Base-by-base conservation (phyloP, 768 basidiomycete genomes). In the Phlebiopsis gigantea region DNA sequence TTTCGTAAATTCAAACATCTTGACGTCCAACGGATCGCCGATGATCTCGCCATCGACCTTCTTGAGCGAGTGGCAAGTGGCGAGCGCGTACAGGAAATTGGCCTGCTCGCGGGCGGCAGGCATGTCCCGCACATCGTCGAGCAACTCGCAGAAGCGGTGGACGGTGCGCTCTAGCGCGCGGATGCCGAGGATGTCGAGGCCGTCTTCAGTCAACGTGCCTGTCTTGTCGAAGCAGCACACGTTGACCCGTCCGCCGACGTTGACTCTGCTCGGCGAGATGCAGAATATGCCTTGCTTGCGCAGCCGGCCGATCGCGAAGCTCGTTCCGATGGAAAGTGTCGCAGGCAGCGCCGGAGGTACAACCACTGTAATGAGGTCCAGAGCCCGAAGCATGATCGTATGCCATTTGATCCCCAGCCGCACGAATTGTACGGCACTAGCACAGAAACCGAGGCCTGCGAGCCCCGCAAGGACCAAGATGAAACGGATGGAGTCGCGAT, bases 161-260 rank as follows among this genome's bases (percentile, higher is more conserved):
- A 75, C 79, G 46, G 77, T 79, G 44, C 91, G 84, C 57, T 96
- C 94, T 43, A 91, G 80, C 5, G 83, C 84, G 45, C 96, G 87
- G 17, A 97, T 88, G 15, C 97, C 97, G 46, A 99, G 85, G 45
- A 99, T 93, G 68, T 99, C 97, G 48, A 99, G 78, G 0, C 96
- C 97, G 61, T 99, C 97, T 71, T 99, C 97, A 1, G 97, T 99
- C 22, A 99, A 78, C 8, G 97, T 99, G 7, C 97, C 97, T 1
- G 97, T 99, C 74, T 99, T 99, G 77, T 99, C 97, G 65, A 99
- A 99, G 67, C 95, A 98, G 64, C 93, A 93, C 9, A 98, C 88
- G 62, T 98, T 98, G 73, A 98, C 78, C 73, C 97, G 95, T 9
- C 97, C 97, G 1, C 85, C 92, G 46, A 99, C 83, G 65, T 99